Percentiles rank a stretch among this genome's conserved stretches.
Evolutionary conservation across 1,284 basidiomycete genomes (phyloP).

Genomic region (Fomitopsis pinicola): DNA sequence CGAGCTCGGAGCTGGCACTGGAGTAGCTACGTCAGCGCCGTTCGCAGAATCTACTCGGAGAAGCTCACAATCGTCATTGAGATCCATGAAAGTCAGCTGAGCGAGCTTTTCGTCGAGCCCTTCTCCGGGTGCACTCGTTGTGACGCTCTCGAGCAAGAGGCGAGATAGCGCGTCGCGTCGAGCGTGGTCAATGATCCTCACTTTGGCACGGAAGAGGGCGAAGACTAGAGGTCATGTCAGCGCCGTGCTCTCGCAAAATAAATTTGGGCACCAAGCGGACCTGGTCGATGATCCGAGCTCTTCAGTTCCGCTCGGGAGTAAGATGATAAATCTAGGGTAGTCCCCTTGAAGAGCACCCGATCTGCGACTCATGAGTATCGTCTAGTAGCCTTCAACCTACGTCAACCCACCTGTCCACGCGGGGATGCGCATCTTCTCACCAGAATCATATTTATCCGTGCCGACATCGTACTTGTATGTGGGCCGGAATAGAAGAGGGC

Average conservation of each 20-base stretch:
- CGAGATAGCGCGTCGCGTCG: constrained; percentile 72
- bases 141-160: constrained; percentile 61
- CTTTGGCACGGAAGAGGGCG: constrained; percentile 74
- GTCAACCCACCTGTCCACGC: constrained; percentile 85
- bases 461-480: constrained; percentile 87
- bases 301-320: constrained; percentile 79
- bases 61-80: constrained; percentile 37
- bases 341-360: constrained; percentile 85
- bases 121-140: constrained; percentile 56
- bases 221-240: constrained; percentile 54
- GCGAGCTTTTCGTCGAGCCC: constrained; percentile 71
- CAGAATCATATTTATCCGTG: constrained; percentile 88
- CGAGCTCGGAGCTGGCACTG: constrained; percentile 77
- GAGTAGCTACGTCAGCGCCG: constrained; percentile 27
- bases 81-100: constrained; percentile 31
- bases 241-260: not conserved
- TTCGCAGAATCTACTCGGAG: constrained; percentile 11
- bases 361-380: constrained; percentile 44
- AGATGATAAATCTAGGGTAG: constrained; percentile 55
- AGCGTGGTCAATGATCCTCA: constrained; percentile 74
- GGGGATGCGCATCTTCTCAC: constrained; percentile 94
- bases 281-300: constrained; percentile 93
- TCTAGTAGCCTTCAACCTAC: not conserved
- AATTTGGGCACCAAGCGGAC: constrained; percentile 30
- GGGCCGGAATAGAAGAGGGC: constrained; percentile 82